A percentile compares a stretch with the other conserved stretches of the same genome.
phyloP scores from a whole-genome alignment of 768 basidiomycete genomes.

The Podaxis pistillaris region DNA sequence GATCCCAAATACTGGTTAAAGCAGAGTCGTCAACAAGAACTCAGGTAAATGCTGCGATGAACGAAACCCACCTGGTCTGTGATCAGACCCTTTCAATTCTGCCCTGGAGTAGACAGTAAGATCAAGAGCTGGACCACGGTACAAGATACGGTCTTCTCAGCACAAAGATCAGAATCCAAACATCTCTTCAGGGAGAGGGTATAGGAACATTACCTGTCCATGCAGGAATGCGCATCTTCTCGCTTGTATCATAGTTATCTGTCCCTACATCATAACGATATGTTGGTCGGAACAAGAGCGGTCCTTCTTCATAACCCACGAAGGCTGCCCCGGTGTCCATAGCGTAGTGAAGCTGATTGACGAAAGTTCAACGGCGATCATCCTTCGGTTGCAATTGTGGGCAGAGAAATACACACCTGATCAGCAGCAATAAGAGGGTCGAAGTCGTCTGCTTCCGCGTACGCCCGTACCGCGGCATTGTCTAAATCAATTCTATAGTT shows the following conservation, averaged over 20 bases:
- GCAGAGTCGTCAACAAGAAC: neutral
- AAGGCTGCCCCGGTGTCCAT: constrained; percentile 80
- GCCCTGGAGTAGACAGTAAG: constrained; percentile 79
- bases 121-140: constrained; percentile 70
- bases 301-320: constrained; percentile 83
- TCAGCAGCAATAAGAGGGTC: constrained; percentile 78
- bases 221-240: constrained; percentile 94
- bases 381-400: neutral
- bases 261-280: constrained; percentile 88
- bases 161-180: constrained; percentile 16
- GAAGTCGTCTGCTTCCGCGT: constrained; percentile 63
- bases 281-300: constrained; percentile 88
- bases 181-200: neutral
- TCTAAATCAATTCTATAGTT: constrained; percentile 93
- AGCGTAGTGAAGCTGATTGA: constrained; percentile 60
- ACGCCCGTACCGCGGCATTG: constrained; percentile 74
- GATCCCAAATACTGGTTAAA: constrained; percentile 72
- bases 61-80: constrained; percentile 71
- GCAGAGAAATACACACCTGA: constrained; percentile 58
- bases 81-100: constrained; percentile 90
- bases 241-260: constrained; percentile 90
- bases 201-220: constrained; percentile 74
- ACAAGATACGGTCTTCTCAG: constrained; percentile 83
- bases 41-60: neutral
- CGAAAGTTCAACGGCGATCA: constrained; percentile 9